Conservation (phyloP, 1,284 basidiomycete genomes). For the Sporisorium reilianum region DNA sequence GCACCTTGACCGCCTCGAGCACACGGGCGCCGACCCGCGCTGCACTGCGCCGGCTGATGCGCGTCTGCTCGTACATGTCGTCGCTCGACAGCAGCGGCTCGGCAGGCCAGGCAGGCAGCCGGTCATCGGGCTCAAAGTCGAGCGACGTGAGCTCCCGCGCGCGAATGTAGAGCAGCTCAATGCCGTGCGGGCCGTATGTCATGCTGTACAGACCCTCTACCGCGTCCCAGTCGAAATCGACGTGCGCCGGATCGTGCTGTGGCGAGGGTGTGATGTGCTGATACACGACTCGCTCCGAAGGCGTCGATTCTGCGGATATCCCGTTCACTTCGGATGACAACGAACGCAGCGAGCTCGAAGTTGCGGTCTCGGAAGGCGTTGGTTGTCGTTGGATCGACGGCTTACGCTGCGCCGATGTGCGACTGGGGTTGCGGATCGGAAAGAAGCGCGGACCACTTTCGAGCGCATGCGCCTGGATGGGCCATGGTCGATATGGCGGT, state of each 20-base stretch:
- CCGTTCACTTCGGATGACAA: conserved; percentile 2
- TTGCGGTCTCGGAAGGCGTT: not conserved
- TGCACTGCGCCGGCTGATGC: conserved; percentile 37
- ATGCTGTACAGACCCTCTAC: conserved; percentile 55
- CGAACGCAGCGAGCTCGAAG: conserved; percentile 16
- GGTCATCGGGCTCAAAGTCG: conserved; percentile 49
- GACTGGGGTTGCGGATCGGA: conserved; percentile 23
- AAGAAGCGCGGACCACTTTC: conserved; percentile 27
- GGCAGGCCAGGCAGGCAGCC: conserved; percentile 35
- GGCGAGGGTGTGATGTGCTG: conserved; percentile 26
- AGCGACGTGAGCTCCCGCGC: conserved; percentile 46
- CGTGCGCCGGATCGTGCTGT: conserved; percentile 42
- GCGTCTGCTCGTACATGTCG: conserved; percentile 51
- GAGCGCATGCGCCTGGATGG: conserved; percentile 27
- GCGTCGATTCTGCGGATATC: not conserved
- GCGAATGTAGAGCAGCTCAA: conserved; percentile 56
- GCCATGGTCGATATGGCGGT: conserved; percentile 51
- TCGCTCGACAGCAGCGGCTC: conserved; percentile 46
- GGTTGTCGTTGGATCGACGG: not conserved
- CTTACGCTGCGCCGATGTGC: conserved; percentile 12
- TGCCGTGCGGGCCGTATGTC: conserved; percentile 58
- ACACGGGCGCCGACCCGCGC: conserved; percentile 45
- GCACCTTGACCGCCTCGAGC: conserved; percentile 54
- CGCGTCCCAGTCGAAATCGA: conserved; percentile 51
- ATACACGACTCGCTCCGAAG: conserved; percentile 13